These are phyloP conservation scores for Suillus weaverae DNA, from an alignment of 768 basidiomycete species.

Conservation along the genomic window DNA sequence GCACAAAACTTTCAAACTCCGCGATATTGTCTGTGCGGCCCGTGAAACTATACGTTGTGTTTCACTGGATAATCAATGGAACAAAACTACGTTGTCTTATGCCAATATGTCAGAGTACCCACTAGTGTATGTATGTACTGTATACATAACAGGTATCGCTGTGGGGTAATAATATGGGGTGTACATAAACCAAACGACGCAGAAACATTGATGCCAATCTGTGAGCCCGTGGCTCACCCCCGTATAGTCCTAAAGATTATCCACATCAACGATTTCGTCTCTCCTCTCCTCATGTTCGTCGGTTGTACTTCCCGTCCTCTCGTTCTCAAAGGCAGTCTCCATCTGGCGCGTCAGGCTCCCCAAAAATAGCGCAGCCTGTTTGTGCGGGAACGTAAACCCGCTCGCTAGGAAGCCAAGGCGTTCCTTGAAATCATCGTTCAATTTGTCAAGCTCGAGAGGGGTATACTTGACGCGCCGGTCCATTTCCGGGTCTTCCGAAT, in stretches of 20 bases:
- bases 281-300: background rate
- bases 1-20: background rate
- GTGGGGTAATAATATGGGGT: background rate
- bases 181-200: background rate
- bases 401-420: constrained; percentile 60
- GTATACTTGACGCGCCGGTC: constrained; percentile 49
- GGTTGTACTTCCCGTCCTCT: background rate
- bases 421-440: constrained; percentile 53
- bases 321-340: background rate
- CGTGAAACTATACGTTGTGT: too few species aligned
- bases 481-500: constrained; percentile 32
- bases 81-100: too few species aligned
- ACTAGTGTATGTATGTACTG: background rate
- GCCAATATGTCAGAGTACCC: background rate
- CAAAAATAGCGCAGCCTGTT: constrained; percentile 68
- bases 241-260: background rate
- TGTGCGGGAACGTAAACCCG: constrained; percentile 66
- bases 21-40: background rate
- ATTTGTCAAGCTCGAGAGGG: constrained; percentile 65
- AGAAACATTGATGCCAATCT: background rate
- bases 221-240: background rate
- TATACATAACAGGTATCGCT: background rate
- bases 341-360: constrained; percentile 3
- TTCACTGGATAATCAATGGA: too few species aligned
- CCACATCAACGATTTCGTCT: background rate